Percentiles rank a stretch among this genome's conserved stretches.
These are phyloP conservation scores for Fusarium devonianum DNA, from an alignment of 2,329 filamentous ascomycete genomes.

Conservation along the genomic window DNA sequence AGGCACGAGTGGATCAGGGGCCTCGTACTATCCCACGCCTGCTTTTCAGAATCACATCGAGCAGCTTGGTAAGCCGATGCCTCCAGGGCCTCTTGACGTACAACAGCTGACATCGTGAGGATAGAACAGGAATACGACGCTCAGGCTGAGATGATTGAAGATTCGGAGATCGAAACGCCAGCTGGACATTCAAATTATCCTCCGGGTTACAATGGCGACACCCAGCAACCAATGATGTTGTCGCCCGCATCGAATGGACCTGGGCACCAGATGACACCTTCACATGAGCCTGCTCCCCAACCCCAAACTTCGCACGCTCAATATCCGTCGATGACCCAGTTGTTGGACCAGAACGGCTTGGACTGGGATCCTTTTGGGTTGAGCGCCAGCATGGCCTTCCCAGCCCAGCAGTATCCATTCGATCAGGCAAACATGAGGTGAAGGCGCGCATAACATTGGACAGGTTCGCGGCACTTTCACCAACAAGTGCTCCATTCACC, in stretches of 20 bases:
- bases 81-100: constrained; percentile 57
- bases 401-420: constrained; percentile 81
- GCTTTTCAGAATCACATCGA: constrained; percentile 92
- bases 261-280: constrained; percentile 46
- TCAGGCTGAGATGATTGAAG: constrained; percentile 87
- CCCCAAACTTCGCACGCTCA: constrained; percentile 42
- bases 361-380: constrained; percentile 94
- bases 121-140: constrained; percentile 98
- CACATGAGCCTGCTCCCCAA: constrained; percentile 44
- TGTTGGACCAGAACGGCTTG: constrained; percentile 76
- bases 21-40: constrained; percentile 79
- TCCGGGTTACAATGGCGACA: constrained; percentile 58
- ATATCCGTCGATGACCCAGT: constrained; percentile 71
- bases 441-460: constrained; percentile 16
- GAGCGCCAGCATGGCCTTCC: constrained; percentile 94
- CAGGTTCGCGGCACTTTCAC: constrained; percentile 10
- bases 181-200: constrained; percentile 71
- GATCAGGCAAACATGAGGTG: constrained; percentile 65
- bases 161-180: constrained; percentile 74
- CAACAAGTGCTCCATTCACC: constrained; percentile 16
- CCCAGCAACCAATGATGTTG: constrained; percentile 53
- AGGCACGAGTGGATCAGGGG: constrained; percentile 50
- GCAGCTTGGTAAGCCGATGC: constrained; percentile 86
- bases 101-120: constrained; percentile 70
- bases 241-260: constrained; percentile 51